A percentile compares a stretch with the other conserved stretches of the same genome.
Evolutionary conservation across 768 basidiomycete genomes (phyloP).

Genomic region (Tricholoma terreum): DNA sequence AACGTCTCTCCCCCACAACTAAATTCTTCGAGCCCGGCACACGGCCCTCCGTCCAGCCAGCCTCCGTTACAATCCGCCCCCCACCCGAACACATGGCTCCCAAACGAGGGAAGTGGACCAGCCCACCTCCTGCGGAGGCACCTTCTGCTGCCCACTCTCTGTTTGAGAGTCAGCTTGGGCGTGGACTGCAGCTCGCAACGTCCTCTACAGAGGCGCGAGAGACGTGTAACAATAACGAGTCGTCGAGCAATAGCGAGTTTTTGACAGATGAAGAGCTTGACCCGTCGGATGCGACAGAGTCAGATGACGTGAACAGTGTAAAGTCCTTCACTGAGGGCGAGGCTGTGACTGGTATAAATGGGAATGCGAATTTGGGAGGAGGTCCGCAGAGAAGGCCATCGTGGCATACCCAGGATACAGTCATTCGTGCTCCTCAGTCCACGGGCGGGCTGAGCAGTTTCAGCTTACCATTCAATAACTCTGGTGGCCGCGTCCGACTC

Average conservation of each 20-base stretch:
- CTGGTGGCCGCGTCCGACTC: conserved; percentile 2
- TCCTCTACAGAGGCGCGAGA: conserved; percentile 60
- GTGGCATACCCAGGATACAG: conserved; percentile 40
- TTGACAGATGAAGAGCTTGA: conserved; percentile 70
- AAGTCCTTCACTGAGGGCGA: conserved; percentile 55
- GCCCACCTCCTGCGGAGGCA: conserved; percentile 78
- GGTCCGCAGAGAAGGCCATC: conserved; percentile 39
- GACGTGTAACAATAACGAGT: conserved; percentile 40
- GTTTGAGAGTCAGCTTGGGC: conserved; percentile 67
- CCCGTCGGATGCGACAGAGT: conserved; percentile 56
- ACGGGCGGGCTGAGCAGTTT: conserved; percentile 4
- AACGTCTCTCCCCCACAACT: conserved; percentile 53
- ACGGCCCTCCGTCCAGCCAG: conserved; percentile 29
- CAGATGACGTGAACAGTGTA: conserved; percentile 70
- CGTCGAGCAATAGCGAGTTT: conserved; percentile 62
- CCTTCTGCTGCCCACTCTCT: conserved; percentile 60
- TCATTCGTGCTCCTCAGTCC: conserved; percentile 21
- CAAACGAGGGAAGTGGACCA: conserved; percentile 78
- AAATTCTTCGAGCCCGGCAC: conserved; percentile 44
- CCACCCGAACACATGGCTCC: conserved; percentile 81
- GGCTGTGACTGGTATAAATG: conserved; percentile 11
- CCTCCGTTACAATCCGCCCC: conserved; percentile 37
- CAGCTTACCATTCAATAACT: background rate
- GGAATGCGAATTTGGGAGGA: conserved; percentile 23
- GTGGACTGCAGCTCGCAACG: conserved; percentile 67